Percentiles rank a stretch among this genome's conserved stretches.
phyloP scores from a whole-genome alignment of 2,329 filamentous ascomycete genomes.

The Knufia petricola region DNA sequence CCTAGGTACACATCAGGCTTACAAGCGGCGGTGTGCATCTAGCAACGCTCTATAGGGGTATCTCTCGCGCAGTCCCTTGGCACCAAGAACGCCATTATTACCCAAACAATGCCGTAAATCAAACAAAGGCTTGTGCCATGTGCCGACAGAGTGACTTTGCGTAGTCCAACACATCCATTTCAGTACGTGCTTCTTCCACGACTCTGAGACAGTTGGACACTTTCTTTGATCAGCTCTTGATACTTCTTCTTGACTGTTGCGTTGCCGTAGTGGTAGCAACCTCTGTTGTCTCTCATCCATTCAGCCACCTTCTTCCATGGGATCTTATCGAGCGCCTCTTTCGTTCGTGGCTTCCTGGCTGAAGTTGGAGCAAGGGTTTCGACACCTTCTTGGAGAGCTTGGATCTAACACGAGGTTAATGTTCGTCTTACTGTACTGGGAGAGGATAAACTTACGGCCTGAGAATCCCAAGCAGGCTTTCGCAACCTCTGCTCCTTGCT shows the following conservation, averaged over 20 bases:
- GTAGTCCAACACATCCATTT: not conserved
- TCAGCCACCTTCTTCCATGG: constrained; percentile 52
- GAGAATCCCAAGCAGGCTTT: constrained; percentile 35
- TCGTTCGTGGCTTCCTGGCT: not conserved
- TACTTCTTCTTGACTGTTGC: constrained; percentile 56
- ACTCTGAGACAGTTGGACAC: not conserved
- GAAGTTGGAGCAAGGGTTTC: not conserved
- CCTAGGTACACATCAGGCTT: no score
- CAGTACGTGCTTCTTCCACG: not conserved
- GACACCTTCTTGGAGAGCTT: constrained; percentile 2
- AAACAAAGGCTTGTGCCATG: not conserved
- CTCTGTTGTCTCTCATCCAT: constrained; percentile 42
- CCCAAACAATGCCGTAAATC: not conserved
- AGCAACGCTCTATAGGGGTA: not conserved
- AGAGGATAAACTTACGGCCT: constrained; percentile 31
- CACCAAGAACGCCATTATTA: not conserved
- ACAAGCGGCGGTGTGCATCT: not conserved
- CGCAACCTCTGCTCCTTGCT: constrained; percentile 36
- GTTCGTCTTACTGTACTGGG: not conserved
- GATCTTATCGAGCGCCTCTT: constrained; percentile 32
- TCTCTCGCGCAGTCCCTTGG: not conserved
- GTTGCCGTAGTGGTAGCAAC: constrained; percentile 51
- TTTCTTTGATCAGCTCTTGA: constrained; percentile 34
- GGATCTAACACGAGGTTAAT: not conserved
- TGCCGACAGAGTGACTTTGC: not conserved